These are phyloP conservation scores for Porcisia hertigi DNA, from an alignment of 208 protist species.

Conservation along the genomic window DNA sequence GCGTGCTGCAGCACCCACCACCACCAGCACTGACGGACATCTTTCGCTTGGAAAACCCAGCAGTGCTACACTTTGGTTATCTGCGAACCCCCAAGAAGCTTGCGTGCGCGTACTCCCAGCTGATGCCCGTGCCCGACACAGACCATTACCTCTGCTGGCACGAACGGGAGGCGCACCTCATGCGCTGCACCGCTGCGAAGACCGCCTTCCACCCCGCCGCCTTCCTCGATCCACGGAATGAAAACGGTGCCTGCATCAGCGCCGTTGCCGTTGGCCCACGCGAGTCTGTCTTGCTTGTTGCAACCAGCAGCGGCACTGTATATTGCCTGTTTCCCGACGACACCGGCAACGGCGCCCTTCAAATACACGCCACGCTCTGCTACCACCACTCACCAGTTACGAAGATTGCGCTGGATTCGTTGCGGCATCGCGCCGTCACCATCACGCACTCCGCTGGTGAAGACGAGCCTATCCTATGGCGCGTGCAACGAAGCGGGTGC, in stretches of 20 bases:
- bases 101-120: conserved; percentile 36
- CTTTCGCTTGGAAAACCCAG: conserved; percentile 33
- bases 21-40: conserved; percentile 33
- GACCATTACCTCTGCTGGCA: conserved; percentile 72
- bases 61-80: conserved; percentile 51
- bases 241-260: conserved; percentile 55
- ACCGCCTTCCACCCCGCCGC: conserved; percentile 53
- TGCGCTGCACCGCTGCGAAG: conserved; percentile 53
- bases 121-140: conserved; percentile 61
- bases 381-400: conserved; percentile 67
- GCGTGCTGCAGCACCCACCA: conserved; percentile 31
- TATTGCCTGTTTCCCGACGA: conserved; percentile 69
- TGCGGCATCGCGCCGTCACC: conserved; percentile 58
- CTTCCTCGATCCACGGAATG: conserved; percentile 45
- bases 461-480: conserved; percentile 79
- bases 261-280: conserved; percentile 54
- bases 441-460: conserved; percentile 38
- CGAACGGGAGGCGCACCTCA: conserved; percentile 53
- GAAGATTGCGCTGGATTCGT: conserved; percentile 49
- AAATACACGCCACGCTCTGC: conserved; percentile 57
- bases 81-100: conserved; percentile 35
- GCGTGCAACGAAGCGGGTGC: conserved; percentile 57
- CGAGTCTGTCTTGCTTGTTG: conserved; percentile 71
- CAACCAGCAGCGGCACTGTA: conserved; percentile 57
- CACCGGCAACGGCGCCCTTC: conserved; percentile 21